A percentile compares a stretch with the other conserved stretches of the same genome.
Evolutionary conservation across 169 alveolate genomes (phyloP).

Genomic region (Ichthyophthirius multifiliis): DNA sequence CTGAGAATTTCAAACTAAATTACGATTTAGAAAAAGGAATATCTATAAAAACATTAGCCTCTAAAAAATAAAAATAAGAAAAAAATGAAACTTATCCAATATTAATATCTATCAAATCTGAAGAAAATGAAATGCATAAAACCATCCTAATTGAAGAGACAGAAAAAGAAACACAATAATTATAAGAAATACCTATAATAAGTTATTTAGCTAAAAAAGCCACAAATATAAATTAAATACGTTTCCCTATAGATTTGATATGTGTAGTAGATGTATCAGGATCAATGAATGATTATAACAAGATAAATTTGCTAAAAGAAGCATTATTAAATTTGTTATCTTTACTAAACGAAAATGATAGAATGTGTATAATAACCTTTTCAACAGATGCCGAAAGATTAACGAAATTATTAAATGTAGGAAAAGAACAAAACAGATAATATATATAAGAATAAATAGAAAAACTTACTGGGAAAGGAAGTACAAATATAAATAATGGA

Average conservation of each 20-base stretch:
- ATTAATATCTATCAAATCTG: no score
- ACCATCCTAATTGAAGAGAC: no score
- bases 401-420: constrained; percentile 25
- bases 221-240: no score
- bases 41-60: no score
- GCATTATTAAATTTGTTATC: constrained; percentile 38
- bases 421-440: constrained; percentile 26
- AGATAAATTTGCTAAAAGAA: constrained; percentile 43
- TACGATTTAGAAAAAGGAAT: no score
- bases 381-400: constrained; percentile 33
- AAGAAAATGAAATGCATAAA: no score
- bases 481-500: constrained; percentile 48
- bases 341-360: constrained; percentile 44
- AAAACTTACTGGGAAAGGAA: constrained; percentile 42
- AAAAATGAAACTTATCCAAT: no score
- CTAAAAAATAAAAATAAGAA: no score
- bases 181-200: no score
- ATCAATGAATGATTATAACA: constrained; percentile 56
- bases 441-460: constrained; percentile 14
- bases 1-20: no score
- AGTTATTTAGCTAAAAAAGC: no score
- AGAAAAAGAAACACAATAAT: no score
- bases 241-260: constrained; percentile 43
- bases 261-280: constrained; percentile 63
- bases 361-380: constrained; percentile 50